Evolutionary conservation across 257 asterid species (phyloP).

Genomic region (Nicotiana sylvestris): DNA sequence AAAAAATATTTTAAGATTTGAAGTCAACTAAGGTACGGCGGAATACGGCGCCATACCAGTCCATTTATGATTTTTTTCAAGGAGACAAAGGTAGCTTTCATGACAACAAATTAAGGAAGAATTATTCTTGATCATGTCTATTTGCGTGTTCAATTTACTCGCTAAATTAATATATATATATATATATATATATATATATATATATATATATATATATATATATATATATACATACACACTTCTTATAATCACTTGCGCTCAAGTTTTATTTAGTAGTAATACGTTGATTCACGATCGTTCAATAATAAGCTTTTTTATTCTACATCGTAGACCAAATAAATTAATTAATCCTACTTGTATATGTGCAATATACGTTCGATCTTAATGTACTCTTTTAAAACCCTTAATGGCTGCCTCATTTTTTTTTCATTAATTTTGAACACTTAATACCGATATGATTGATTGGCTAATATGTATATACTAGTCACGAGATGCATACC

Average conservation of each 20-base stretch:
- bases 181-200: too few relatives aligned
- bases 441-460: too few relatives aligned
- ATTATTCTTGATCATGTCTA: not conserved
- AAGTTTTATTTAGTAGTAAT: too few relatives aligned
- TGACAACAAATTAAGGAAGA: not conserved
- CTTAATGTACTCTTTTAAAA: too few relatives aligned
- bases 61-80: not conserved
- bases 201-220: too few relatives aligned
- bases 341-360: not conserved
- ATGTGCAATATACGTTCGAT: not conserved
- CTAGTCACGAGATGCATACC: too few relatives aligned
- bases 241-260: too few relatives aligned
- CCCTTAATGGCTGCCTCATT: not conserved
- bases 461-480: too few relatives aligned
- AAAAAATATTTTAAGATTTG: not conserved
- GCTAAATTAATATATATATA: too few relatives aligned
- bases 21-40: not conserved
- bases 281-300: not conserved
- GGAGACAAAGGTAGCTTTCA: not conserved
- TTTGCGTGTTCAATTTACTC: too few relatives aligned
- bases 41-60: not conserved
- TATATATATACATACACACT: too few relatives aligned
- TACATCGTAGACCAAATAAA: not conserved
- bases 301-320: not conserved
- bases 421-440: too few relatives aligned